Evolutionary conservation across 1,139 yeast species (phyloP), one percentile per base, ranked within the genome.

Genomic region (Lizanozyma gosingica): DNA sequence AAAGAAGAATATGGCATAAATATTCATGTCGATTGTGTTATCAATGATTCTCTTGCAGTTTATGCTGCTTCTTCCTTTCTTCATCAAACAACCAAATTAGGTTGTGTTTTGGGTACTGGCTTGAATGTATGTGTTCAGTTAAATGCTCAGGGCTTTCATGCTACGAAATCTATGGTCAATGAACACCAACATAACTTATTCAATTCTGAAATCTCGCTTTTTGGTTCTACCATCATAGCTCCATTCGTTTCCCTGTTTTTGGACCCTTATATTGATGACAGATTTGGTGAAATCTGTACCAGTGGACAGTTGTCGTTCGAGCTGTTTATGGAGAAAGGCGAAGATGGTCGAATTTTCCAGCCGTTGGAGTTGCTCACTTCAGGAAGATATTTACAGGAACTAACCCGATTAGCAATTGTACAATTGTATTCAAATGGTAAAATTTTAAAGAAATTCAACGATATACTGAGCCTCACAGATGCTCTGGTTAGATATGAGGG

Each of bases 381-480:
- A 38, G 83, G 82, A 1, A 59, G 82, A 47, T 77, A 77, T 53
- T 60, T 77, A 40, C 76, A 78, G 9, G 83, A 77, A 50, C 54
- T 76, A 42, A 57, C 71, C 4, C 58, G 82, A 38, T 56, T 71
- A 41, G 65, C 65, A 2, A 41, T 74, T 35, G 50, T 61, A 27
- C 71, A 66, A 37, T 50, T 68, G 47, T 11, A 22, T 22, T 22
- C 29, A 6, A 6, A 22, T 6, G 29, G 29, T 22, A 6, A 22
- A 22, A 6, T 22, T 6, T 22, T 22, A 11, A 22, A 6, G 6
- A 22, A 22, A 6, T 6, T 22, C 11, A 11, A 22, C 6, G 29
- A 22, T 22, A 22, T 22, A 11, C 6, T 11, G 11, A 22, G 11
- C 11, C 11, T 22, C 9, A 11, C 6, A 22, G 29, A 22, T 22